phyloP scores from a whole-genome alignment of 1,284 basidiomycete species.

The Fomitopsis schrenkii region DNA sequence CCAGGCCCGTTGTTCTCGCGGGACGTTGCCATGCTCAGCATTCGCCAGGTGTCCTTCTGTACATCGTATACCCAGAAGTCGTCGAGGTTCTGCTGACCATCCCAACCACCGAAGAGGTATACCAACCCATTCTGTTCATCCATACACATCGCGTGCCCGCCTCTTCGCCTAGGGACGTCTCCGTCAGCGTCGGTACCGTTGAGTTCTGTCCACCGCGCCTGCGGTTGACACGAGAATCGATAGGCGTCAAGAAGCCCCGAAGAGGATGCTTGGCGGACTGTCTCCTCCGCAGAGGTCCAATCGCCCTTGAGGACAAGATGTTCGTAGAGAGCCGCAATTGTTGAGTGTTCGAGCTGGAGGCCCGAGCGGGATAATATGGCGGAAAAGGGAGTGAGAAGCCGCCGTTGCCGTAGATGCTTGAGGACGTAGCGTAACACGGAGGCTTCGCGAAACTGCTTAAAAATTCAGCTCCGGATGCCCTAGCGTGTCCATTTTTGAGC shows the following conservation, averaged over 20 bases:
- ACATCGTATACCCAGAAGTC: constrained; percentile 81
- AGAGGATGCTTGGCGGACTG: constrained; percentile 46
- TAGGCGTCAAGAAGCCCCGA: constrained; percentile 57
- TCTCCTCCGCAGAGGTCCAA: constrained; percentile 56
- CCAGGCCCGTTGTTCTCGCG: constrained; percentile 63
- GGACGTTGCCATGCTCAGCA: constrained; percentile 55
- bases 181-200: constrained; percentile 56
- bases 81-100: constrained; percentile 68
- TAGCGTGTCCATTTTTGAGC: not conserved
- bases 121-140: constrained; percentile 61
- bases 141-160: constrained; percentile 82
- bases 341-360: constrained; percentile 65
- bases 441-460: constrained; percentile 58
- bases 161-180: constrained; percentile 59
- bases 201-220: constrained; percentile 54
- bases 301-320: constrained; percentile 63
- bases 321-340: constrained; percentile 63
- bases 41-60: constrained; percentile 56
- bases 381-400: constrained; percentile 65
- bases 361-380: constrained; percentile 55
- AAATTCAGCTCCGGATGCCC: constrained; percentile 1
- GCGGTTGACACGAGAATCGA: constrained; percentile 51
- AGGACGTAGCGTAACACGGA: constrained; percentile 64
- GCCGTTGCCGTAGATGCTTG: constrained; percentile 76
- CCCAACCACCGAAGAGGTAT: constrained; percentile 81